Percentiles rank a stretch among this genome's conserved stretches.
These are phyloP conservation scores for Trichosporon faecale DNA, from an alignment of 1,284 basidiomycete species.

Conservation along the genomic window DNA sequence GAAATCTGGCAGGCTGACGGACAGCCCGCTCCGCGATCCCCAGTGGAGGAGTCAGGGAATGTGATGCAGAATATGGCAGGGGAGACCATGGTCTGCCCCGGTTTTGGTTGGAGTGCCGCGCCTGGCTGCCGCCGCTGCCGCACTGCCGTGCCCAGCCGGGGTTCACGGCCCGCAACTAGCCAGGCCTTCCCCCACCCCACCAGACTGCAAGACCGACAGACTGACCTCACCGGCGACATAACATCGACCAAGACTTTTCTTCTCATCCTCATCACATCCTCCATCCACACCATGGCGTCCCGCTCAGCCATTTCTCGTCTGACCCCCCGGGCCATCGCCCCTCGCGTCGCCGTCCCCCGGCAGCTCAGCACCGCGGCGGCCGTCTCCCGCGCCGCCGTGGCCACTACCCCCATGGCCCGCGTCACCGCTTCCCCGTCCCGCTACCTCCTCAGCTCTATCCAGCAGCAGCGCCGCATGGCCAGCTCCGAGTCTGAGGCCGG, in stretches of 20 bases:
- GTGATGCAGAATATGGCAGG: neutral
- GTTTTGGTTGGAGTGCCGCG: neutral
- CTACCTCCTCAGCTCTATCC: conserved; percentile 33
- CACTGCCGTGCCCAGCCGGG: conserved; percentile 9
- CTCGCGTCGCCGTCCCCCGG: conserved; percentile 61
- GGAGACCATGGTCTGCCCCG: neutral
- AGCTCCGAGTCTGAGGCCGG: conserved; percentile 44
- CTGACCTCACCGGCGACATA: conserved; percentile 9
- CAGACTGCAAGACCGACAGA: neutral
- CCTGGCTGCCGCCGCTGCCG: neutral
- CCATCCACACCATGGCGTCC: conserved; percentile 59
- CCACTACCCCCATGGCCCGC: conserved; percentile 42
- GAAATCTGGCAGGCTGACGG: conserved; percentile 7
- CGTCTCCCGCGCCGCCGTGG: conserved; percentile 37
- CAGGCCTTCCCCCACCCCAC: conserved; percentile 7
- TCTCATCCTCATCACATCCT: conserved; percentile 37
- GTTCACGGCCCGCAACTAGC: conserved; percentile 1
- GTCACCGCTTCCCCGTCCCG: conserved; percentile 35
- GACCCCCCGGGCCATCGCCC: conserved; percentile 55
- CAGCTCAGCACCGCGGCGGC: conserved; percentile 49
- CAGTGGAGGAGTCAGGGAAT: neutral
- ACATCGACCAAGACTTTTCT: neutral
- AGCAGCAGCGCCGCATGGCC: conserved; percentile 37
- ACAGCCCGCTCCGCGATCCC: conserved; percentile 8
- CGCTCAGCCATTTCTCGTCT: conserved; percentile 65